These are phyloP conservation scores for Eucalyptus decipiens DNA, from an alignment of 345 rosid genomes.

Conservation along the genomic window DNA sequence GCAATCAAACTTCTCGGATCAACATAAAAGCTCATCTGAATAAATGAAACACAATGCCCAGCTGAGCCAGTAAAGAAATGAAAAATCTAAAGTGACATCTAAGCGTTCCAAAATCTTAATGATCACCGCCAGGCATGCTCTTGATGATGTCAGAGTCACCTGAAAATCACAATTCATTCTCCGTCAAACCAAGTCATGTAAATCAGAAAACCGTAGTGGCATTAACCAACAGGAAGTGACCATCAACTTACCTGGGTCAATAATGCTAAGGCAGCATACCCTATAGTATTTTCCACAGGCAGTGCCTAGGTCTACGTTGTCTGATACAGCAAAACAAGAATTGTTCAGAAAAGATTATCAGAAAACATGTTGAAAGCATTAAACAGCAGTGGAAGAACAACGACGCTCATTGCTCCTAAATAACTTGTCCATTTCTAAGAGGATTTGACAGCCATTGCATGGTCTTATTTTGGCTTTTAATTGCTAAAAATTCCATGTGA, in stretches of 20 bases:
- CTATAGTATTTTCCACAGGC: slow-evolving; percentile 18
- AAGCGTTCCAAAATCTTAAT: neutral
- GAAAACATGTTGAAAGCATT: neutral
- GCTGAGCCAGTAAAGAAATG: neutral
- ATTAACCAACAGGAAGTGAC: neutral
- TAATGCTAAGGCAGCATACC: slow-evolving; percentile 29
- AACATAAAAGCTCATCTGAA: neutral
- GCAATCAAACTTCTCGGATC: neutral
- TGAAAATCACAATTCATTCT: neutral
- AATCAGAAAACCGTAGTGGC: neutral
- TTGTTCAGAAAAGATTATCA: neutral
- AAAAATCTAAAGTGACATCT: neutral
- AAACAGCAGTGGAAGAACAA: neutral
- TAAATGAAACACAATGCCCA: neutral
- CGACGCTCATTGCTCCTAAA: neutral
- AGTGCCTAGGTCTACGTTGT: slow-evolving; percentile 26
- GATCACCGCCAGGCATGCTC: slow-evolving; percentile 17
- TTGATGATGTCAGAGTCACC: slow-evolving; percentile 40
- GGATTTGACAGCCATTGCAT: neutral
- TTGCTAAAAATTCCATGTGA: neutral
- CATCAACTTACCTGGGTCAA: slow-evolving; percentile 10
- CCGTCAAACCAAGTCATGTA: neutral
- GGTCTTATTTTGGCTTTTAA: neutral
- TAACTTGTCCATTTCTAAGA: neutral
- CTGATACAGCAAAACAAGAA: neutral